These are phyloP conservation scores for Theileria sp. DNA, from an alignment of 169 alveolate species.

Conservation along the genomic window DNA sequence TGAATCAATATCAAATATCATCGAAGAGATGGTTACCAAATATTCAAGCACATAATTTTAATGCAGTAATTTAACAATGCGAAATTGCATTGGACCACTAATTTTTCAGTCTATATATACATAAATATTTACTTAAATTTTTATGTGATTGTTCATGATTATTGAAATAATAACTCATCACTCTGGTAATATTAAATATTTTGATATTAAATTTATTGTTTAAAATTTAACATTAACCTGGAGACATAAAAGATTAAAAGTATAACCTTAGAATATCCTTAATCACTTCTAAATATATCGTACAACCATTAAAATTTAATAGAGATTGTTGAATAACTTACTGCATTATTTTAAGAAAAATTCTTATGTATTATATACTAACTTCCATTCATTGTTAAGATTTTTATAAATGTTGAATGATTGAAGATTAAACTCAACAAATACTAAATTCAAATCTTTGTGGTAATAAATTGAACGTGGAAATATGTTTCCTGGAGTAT, in stretches of 20 bases:
- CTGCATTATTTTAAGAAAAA: neutral
- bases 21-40: constrained; percentile 3
- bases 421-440: neutral
- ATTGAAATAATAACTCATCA: neutral
- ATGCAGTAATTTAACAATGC: neutral
- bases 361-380: neutral
- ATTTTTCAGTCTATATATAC: neutral
- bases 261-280: neutral
- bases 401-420: neutral
- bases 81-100: neutral
- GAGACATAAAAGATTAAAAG: neutral
- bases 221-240: neutral
- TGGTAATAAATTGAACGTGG: neutral
- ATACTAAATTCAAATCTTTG: neutral
- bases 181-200: neutral
- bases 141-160: neutral
- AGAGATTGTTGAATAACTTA: neutral
- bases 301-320: neutral
- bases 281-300: neutral
- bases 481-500: neutral
- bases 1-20: constrained; percentile 25
- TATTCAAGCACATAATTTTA: neutral
- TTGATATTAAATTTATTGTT: neutral
- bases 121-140: no score
- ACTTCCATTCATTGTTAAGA: neutral